Percentiles rank a stretch among this genome's conserved stretches.
Evolutionary conservation across 176 grass and related monocot genomes (phyloP).

Genomic region (Oropetium thomaeum): DNA sequence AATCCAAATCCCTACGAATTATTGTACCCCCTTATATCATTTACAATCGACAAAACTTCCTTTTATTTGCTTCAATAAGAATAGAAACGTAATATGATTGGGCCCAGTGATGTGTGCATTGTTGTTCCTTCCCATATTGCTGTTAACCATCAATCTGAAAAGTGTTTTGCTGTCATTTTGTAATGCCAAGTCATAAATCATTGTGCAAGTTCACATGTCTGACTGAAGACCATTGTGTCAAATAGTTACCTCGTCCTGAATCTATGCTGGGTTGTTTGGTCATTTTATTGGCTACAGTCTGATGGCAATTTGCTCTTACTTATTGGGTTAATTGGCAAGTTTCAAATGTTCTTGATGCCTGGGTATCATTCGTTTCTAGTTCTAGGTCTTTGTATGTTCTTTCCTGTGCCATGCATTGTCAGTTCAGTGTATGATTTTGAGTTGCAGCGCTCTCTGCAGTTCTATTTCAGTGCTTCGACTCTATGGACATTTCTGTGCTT

Average conservation of each 20-base stretch:
- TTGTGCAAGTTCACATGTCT: too few species aligned
- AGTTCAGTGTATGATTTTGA: too few species aligned
- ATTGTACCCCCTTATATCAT: not conserved
- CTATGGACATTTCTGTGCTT: too few species aligned
- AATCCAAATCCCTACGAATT: not conserved
- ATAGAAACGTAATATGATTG: not conserved
- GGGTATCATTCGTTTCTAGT: too few species aligned
- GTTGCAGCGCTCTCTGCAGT: too few species aligned
- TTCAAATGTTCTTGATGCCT: not conserved
- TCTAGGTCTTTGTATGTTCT: too few species aligned
- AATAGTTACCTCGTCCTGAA: not conserved
- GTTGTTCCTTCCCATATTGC: not conserved
- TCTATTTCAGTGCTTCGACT: too few species aligned
- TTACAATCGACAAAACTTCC: not conserved
- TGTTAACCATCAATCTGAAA: too few species aligned
- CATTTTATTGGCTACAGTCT: not conserved
- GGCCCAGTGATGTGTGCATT: not conserved
- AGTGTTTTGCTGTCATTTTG: not conserved
- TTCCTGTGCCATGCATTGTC: too few species aligned
- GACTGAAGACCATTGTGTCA: not conserved
- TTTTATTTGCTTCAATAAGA: not conserved
- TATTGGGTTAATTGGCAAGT: not conserved
- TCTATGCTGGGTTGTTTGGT: not conserved
- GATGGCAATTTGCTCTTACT: not conserved
- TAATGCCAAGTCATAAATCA: not conserved